Evolutionary conservation across 305 asterid species (phyloP), one percentile per base, ranked within the genome.

Genomic region (Nicotiana rustica): DNA sequence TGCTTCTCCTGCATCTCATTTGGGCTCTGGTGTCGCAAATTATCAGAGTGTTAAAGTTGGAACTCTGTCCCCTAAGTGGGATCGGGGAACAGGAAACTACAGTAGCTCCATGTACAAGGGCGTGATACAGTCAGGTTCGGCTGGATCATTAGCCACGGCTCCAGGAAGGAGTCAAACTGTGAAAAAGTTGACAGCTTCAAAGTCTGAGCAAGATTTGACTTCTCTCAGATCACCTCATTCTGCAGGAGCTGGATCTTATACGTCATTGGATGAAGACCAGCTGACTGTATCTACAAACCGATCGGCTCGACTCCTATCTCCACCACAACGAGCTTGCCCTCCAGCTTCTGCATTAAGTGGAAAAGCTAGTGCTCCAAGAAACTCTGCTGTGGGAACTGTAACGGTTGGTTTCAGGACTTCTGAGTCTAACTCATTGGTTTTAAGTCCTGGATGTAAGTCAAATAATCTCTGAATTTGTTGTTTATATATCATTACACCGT

Each of bases 151-250:
- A 47, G 55, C 91, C 59, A 61, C 91, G 52, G 87, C 85, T 38
- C 83, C 87, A 83, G 97, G 89, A 84, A 90, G 92, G 85, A 89
- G 83, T 86, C 91, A 89, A 80, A 86, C 88, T 67, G 84, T 83
- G 86, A 93, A 86, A 82, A 91, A 87, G 81, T 82, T 93, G 87
- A 60, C 92, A 55, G 90, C 88, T 81, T 95, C 98, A 12, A 95
- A 92, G 86, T 95, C 98, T 61, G 97, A 97, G 82, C 99, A 97
- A 89, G 98, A 97, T 87, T 90, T 93, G 89, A 70, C 91, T 79
- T 86, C 96, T 84, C 89, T 92, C 67, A 88, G 90, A 79, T 90
- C 98, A 81, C 91, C 92, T 55, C 95, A 86, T 81, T 85, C 97
- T 84, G 92, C 87, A 76, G 92, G 90, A 70, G 84, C 86, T 85